Conservation (phyloP, 2,329 filamentous ascomycete species). For the Berkeleyomyces rouxiae region DNA sequence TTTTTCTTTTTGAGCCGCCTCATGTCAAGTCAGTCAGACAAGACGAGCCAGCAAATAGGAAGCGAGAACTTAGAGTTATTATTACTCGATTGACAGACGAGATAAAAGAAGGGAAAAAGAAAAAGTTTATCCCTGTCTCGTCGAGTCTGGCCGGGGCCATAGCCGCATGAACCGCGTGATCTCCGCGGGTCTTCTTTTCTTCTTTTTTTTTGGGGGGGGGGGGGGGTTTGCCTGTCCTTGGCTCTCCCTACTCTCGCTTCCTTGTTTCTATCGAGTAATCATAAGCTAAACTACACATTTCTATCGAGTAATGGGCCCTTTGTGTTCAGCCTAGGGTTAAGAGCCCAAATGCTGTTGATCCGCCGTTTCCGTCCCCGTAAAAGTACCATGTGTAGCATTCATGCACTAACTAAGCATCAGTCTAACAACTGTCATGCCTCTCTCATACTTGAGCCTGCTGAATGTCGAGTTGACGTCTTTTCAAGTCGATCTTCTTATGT, state of each 20-base stretch:
- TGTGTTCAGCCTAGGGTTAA: neutral
- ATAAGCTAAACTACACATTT: neutral
- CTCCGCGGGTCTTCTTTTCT: neutral
- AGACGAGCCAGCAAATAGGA: too few species aligned
- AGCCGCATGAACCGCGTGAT: too few species aligned
- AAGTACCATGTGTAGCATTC: neutral
- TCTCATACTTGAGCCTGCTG: too few species aligned
- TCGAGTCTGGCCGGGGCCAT: too few species aligned
- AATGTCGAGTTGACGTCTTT: too few species aligned
- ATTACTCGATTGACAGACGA: constrained; percentile 1
- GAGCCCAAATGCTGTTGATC: neutral
- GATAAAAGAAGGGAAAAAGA: too few species aligned
- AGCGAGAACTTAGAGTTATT: neutral
- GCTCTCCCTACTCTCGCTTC: neutral
- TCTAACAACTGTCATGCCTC: too few species aligned
- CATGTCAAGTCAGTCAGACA: too few species aligned
- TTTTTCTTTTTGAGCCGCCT: neutral
- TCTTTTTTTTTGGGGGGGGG: neutral
- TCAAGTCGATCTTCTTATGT: too few species aligned
- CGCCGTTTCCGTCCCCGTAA: too few species aligned
- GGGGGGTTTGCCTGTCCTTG: neutral
- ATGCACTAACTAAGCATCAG: too few species aligned
- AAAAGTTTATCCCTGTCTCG: too few species aligned
- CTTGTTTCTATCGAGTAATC: neutral
- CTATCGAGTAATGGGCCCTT: constrained; percentile 5